These are phyloP conservation scores for Epichloe coenophiala DNA, from an alignment of 2,329 filamentous ascomycete species.

Conservation along the genomic window DNA sequence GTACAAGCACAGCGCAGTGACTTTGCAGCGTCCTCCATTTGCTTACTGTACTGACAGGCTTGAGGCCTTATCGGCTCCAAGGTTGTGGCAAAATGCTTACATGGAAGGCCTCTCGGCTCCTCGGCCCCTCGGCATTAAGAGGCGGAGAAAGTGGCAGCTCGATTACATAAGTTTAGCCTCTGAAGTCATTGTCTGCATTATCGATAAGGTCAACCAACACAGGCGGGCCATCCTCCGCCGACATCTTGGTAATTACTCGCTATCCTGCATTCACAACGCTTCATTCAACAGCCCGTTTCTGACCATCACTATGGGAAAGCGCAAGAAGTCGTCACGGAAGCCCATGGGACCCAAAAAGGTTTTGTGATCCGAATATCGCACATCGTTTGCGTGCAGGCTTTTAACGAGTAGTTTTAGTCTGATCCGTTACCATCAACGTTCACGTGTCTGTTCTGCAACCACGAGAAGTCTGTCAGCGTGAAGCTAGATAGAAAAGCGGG, in stretches of 20 bases:
- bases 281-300: background rate
- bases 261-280: background rate
- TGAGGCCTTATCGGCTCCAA: too few relatives aligned
- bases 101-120: too few relatives aligned
- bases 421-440: constrained; percentile 73
- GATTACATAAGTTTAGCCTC: too few relatives aligned
- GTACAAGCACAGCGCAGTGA: too few relatives aligned
- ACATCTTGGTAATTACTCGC: background rate
- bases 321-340: constrained; percentile 81
- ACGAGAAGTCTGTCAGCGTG: constrained; percentile 82
- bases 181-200: background rate
- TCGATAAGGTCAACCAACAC: background rate
- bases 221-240: background rate
- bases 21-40: too few relatives aligned
- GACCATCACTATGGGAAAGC: constrained; percentile 58
- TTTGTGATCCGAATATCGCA: constrained; percentile 9
- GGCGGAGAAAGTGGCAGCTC: too few relatives aligned
- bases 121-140: too few relatives aligned
- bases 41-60: too few relatives aligned
- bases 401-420: constrained; percentile 27
- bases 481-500: constrained; percentile 90
- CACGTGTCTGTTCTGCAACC: constrained; percentile 95
- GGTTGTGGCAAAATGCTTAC: too few relatives aligned
- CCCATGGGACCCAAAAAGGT: constrained; percentile 79
- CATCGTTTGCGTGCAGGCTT: background rate